Percentiles rank a stretch among this genome's conserved stretches.
These are phyloP conservation scores for Aspergillus ustus DNA, from an alignment of 2,329 filamentous ascomycete species.

Conservation along the genomic window DNA sequence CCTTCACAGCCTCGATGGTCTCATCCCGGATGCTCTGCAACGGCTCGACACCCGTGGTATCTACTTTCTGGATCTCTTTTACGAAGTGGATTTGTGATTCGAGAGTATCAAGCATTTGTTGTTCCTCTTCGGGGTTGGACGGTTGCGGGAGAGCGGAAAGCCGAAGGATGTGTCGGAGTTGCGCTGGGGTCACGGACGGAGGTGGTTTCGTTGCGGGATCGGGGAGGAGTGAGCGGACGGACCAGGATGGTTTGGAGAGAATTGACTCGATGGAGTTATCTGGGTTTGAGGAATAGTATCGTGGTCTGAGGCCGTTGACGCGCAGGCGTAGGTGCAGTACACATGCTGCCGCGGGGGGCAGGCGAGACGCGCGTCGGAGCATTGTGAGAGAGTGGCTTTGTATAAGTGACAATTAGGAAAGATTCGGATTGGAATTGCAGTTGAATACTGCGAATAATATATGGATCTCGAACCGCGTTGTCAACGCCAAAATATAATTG, in stretches of 20 bases:
- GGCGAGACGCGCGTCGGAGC: slow-evolving; percentile 25
- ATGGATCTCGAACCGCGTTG: background rate
- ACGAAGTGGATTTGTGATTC: slow-evolving; percentile 88
- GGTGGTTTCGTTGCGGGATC: slow-evolving; percentile 34
- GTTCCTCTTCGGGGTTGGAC: slow-evolving; percentile 64
- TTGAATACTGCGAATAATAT: background rate
- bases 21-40: slow-evolving; percentile 80
- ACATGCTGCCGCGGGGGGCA: slow-evolving; percentile 16
- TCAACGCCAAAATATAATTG: background rate
- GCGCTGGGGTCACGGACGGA: slow-evolving; percentile 61
- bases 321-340: background rate
- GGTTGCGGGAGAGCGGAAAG: slow-evolving; percentile 86
- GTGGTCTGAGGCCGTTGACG: slow-evolving; percentile 13
- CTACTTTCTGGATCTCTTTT: slow-evolving; percentile 77
- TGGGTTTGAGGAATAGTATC: slow-evolving; percentile 33
- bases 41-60: slow-evolving; percentile 74
- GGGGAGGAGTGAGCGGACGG: slow-evolving; percentile 74
- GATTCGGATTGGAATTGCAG: background rate
- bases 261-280: slow-evolving; percentile 46
- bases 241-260: slow-evolving; percentile 79
- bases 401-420: background rate
- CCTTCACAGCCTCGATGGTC: slow-evolving; percentile 43
- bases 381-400: background rate
- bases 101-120: slow-evolving; percentile 73
- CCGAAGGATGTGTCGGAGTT: slow-evolving; percentile 82